phyloP scores from a whole-genome alignment of 805 yeast genomes.

The Candida peoriensis region DNA sequence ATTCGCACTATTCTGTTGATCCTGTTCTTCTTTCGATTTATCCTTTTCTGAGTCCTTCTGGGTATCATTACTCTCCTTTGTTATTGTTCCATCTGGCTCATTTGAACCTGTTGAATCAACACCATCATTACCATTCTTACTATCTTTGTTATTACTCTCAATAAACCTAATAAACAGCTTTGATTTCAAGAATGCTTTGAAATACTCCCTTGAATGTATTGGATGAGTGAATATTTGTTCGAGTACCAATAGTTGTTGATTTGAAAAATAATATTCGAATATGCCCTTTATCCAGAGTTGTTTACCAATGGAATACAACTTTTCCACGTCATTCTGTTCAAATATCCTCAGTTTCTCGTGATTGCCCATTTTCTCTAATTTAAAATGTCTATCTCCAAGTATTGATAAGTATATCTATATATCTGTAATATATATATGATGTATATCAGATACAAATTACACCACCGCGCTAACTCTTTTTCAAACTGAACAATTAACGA shows the following conservation, averaged over 20 bases:
- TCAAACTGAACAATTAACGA: no score
- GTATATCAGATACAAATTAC: no score
- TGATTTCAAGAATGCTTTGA: slow-evolving; percentile 41
- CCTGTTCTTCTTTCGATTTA: slow-evolving; percentile 1
- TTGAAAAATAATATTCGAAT: slow-evolving; percentile 45
- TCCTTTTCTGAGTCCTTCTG: neutral
- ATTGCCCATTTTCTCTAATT: neutral
- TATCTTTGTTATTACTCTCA: slow-evolving; percentile 5
- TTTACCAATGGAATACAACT: slow-evolving; percentile 19
- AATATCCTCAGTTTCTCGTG: slow-evolving; percentile 18
- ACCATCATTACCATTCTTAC: slow-evolving; percentile 2
- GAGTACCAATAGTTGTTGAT: slow-evolving; percentile 51
- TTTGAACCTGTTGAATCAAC: neutral
- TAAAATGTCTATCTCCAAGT: no score
- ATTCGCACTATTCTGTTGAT: slow-evolving; percentile 1
- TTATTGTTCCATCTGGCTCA: neutral
- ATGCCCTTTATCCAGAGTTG: slow-evolving; percentile 28
- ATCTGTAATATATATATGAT: no score
- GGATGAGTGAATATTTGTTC: slow-evolving; percentile 37
- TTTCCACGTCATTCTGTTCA: slow-evolving; percentile 23
- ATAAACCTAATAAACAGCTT: slow-evolving; percentile 24
- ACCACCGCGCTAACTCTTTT: no score
- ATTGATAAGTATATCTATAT: no score
- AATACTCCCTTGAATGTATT: slow-evolving; percentile 23
- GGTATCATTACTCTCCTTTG: neutral